Conservation (phyloP, 495 filamentous ascomycete species). For the Tetracladium setigerum region DNA sequence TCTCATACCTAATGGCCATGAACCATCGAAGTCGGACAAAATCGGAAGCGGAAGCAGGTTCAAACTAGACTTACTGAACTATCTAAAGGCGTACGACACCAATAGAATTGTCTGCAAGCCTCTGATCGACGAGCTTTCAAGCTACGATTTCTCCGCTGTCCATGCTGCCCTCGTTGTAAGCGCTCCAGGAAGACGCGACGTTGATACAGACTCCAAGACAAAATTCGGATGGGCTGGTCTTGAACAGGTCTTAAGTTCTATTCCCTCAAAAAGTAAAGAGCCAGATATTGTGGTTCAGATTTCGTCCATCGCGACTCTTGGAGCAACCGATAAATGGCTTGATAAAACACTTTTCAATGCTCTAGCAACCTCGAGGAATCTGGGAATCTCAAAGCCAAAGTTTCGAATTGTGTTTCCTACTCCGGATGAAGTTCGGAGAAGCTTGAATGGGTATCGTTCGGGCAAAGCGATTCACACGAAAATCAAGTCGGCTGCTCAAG, state of each 20-base stretch:
- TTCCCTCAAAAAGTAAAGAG: conserved; percentile 32
- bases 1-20: neutral
- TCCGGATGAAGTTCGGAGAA: conserved; percentile 65
- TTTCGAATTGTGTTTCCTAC: conserved; percentile 75
- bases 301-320: conserved; percentile 79
- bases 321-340: conserved; percentile 69
- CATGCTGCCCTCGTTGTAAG: conserved; percentile 71
- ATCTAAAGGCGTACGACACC: conserved; percentile 61
- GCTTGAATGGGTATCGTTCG: conserved; percentile 69
- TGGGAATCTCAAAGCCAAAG: conserved; percentile 28
- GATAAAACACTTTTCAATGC: conserved; percentile 50
- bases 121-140: conserved; percentile 47
- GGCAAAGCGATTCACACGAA: conserved; percentile 82
- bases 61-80: conserved; percentile 67
- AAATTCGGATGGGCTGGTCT: conserved; percentile 71
- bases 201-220: conserved; percentile 38
- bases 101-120: conserved; percentile 38
- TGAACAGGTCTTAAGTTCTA: conserved; percentile 45
- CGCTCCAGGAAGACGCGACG: conserved; percentile 58
- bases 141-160: conserved; percentile 64
- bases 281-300: conserved; percentile 66
- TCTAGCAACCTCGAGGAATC: conserved; percentile 3
- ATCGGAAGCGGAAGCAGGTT: conserved; percentile 62
- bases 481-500: conserved; percentile 56
- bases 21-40: neutral